Conservation (phyloP, 176 grass and related monocot species). For the Zoysia japonica region DNA sequence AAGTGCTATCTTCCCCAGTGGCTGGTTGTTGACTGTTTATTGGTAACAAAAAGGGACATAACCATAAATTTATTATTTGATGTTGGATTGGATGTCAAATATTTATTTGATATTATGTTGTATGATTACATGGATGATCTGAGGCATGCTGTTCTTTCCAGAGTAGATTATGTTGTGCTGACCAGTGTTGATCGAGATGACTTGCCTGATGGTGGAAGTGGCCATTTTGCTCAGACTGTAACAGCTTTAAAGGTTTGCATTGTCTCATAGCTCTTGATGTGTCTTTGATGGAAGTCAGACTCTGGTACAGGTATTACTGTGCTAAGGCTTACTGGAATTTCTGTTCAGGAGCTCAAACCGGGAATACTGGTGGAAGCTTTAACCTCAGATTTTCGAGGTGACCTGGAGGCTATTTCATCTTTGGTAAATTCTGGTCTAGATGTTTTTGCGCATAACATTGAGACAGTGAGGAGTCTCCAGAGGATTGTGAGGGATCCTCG, state of each 20-base stretch:
- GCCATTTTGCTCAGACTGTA: conserved; percentile 84
- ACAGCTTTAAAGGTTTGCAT: conserved; percentile 70
- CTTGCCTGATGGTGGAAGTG: conserved; percentile 80
- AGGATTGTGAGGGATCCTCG: conserved; percentile 91
- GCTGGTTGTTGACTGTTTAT: neutral
- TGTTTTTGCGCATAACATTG: conserved; percentile 93
- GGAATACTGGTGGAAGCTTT: conserved; percentile 82
- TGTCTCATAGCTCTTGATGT: too few relatives aligned
- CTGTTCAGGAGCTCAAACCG: conserved; percentile 73
- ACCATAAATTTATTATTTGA: neutral
- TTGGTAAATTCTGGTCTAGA: conserved; percentile 78
- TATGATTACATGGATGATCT: neutral
- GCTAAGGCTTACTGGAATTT: neutral
- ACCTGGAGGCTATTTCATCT: conserved; percentile 63
- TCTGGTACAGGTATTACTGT: neutral
- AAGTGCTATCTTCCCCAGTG: too few relatives aligned
- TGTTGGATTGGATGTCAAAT: neutral
- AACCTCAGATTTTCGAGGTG: conserved; percentile 91
- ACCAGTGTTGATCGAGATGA: conserved; percentile 96
- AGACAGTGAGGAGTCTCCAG: conserved; percentile 81
- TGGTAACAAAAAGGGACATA: neutral
- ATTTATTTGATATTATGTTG: neutral
- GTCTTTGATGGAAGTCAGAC: too few relatives aligned
- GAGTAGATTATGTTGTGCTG: conserved; percentile 84
- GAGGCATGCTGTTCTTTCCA: conserved; percentile 37